These are phyloP conservation scores for Solanum sparsipilum DNA, from an alignment of 257 asterid species.

Conservation along the genomic window DNA sequence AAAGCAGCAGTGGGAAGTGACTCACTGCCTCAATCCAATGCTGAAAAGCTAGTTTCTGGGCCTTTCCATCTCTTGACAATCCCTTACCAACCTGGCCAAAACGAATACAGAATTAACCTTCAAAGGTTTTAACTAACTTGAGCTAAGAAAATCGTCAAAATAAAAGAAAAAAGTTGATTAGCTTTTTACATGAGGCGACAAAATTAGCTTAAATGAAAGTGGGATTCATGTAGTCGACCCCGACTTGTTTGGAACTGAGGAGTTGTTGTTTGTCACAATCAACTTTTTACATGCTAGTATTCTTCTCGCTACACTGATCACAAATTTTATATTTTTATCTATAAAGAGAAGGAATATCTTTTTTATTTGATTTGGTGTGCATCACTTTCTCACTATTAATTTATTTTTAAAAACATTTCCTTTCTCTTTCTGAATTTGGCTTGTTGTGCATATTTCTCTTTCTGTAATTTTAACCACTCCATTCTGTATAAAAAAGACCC, in stretches of 20 bases:
- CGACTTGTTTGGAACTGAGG: background rate
- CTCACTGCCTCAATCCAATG: slow-evolving; percentile 99
- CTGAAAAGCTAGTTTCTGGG: slow-evolving; percentile 84
- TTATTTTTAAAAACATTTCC: background rate
- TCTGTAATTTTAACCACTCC: background rate
- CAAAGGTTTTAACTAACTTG: background rate
- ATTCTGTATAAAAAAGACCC: background rate
- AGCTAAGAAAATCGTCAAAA: background rate
- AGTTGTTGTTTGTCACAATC: background rate
- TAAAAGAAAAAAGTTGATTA: background rate
- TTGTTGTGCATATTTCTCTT: background rate
- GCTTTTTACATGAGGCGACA: background rate
- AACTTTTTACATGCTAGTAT: background rate
- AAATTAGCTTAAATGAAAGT: background rate
- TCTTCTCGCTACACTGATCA: background rate
- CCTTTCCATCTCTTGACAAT: slow-evolving; percentile 60
- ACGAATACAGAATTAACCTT: background rate
- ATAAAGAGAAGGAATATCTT: background rate
- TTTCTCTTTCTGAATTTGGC: background rate
- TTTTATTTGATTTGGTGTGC: background rate
- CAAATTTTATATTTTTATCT: background rate
- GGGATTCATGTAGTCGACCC: background rate
- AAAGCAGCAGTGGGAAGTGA: background rate
- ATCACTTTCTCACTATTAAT: background rate
- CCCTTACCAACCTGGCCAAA: slow-evolving; percentile 88